Percentiles rank a stretch among this genome's conserved stretches.
Evolutionary conservation across 768 basidiomycete genomes (phyloP).

Genomic region (Russula vinacea): DNA sequence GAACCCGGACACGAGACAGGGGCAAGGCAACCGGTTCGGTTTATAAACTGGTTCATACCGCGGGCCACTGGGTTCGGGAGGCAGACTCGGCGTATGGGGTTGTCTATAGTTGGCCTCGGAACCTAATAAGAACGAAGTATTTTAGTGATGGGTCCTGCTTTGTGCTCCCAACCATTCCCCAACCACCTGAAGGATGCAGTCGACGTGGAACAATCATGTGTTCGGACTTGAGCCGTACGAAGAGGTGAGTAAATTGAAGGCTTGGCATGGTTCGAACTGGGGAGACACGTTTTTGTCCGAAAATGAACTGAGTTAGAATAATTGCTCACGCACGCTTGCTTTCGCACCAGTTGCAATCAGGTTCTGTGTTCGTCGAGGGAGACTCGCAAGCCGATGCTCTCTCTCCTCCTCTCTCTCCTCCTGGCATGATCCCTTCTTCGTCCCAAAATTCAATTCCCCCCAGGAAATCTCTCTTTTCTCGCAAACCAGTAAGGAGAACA

Average conservation of each 20-base stretch:
- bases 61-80: neutral
- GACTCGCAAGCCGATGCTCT: conserved; percentile 17
- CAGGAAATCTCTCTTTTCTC: conserved; percentile 27
- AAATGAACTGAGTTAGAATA: neutral
- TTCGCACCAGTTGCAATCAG: conserved; percentile 11
- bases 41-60: neutral
- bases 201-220: conserved; percentile 33
- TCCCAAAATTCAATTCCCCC: neutral
- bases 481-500: conserved; percentile 26
- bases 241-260: conserved; percentile 41
- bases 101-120: conserved; percentile 6
- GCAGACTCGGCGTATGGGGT: neutral
- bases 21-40: conserved; percentile 6
- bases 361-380: neutral
- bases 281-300: conserved; percentile 12
- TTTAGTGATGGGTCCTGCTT: neutral
- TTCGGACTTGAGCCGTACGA: conserved; percentile 49
- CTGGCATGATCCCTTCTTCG: conserved; percentile 19
- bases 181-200: neutral
- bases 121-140: neutral
- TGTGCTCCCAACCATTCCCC: neutral
- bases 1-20: neutral
- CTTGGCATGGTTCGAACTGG: conserved; percentile 15
- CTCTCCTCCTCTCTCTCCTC: neutral
- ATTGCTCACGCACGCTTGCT: neutral